These are phyloP conservation scores for Stephania cephalantha DNA, from an alignment of 164 flowering plant species.

Conservation along the genomic window DNA sequence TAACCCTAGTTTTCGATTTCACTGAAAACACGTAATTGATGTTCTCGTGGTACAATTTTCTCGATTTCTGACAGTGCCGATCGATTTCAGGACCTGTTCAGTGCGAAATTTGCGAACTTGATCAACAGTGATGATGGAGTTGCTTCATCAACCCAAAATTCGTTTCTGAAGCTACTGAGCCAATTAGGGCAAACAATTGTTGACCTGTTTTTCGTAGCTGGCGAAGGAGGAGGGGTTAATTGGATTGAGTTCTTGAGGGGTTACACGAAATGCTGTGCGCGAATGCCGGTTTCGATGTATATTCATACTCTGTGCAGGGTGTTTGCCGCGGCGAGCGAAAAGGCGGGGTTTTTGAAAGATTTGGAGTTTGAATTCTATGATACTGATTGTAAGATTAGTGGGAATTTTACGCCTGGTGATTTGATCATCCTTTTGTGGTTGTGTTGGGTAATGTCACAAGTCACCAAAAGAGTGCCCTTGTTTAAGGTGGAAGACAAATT, in stretches of 20 bases:
- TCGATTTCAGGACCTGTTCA: conserved; percentile 50
- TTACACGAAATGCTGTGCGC: conserved; percentile 61
- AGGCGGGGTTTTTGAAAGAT: conserved; percentile 35
- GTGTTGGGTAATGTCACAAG: conserved; percentile 65
- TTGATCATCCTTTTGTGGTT: conserved; percentile 56
- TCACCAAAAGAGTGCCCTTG: conserved; percentile 13
- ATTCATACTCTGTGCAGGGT: conserved; percentile 47
- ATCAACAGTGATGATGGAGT: conserved; percentile 25
- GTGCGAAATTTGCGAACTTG: conserved; percentile 26
- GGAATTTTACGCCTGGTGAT: conserved; percentile 41
- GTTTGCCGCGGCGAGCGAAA: conserved; percentile 32
- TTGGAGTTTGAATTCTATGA: conserved; percentile 22
- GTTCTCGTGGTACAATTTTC: no score
- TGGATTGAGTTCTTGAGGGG: conserved; percentile 83
- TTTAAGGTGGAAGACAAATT: conserved; percentile 15
- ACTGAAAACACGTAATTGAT: no score
- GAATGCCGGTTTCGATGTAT: conserved; percentile 42
- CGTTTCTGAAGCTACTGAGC: conserved; percentile 39
- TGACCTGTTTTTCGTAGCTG: conserved; percentile 51
- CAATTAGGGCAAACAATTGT: conserved; percentile 54
- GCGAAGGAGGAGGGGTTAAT: conserved; percentile 48
- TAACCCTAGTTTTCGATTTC: no score
- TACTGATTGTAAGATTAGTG: conserved; percentile 24
- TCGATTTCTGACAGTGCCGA: background rate
- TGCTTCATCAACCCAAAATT: conserved; percentile 23